A percentile compares a stretch with the other conserved stretches of the same genome.
phyloP scores from a whole-genome alignment of 257 asterid genomes.

The Solanum neorickii region DNA sequence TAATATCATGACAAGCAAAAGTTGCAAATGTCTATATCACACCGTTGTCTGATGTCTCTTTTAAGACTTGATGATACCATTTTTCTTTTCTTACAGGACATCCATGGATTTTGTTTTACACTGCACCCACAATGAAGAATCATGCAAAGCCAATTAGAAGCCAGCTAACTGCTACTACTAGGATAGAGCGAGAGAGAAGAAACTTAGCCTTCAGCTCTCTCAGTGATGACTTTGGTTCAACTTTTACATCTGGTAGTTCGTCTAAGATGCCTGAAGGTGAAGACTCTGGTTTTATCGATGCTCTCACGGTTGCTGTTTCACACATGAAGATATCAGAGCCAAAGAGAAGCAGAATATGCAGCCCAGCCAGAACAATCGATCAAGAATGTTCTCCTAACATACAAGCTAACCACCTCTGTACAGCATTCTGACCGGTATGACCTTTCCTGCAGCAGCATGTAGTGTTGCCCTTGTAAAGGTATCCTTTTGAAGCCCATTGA shows the following conservation, averaged over 20 bases:
- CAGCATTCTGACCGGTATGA: conserved; percentile 50
- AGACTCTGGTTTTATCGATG: conserved; percentile 45
- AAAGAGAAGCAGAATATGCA: conserved; percentile 67
- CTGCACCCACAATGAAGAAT: conserved; percentile 21
- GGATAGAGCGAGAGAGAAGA: conserved; percentile 52
- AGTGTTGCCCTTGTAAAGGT: neutral
- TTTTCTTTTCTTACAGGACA: conserved; percentile 35
- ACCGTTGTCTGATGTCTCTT: neutral
- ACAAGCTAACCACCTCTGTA: conserved; percentile 58
- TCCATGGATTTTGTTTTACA: conserved; percentile 44
- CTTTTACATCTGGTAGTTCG: conserved; percentile 13
- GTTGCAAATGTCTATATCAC: neutral
- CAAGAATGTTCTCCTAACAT: conserved; percentile 64
- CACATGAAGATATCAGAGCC: conserved; percentile 66
- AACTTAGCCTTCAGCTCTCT: conserved; percentile 19
- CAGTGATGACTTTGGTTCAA: conserved; percentile 38
- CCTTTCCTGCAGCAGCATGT: conserved; percentile 13
- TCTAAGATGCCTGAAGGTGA: conserved; percentile 24
- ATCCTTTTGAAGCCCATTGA: neutral
- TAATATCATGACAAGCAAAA: neutral
- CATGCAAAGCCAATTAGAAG: conserved; percentile 24
- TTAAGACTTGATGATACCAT: neutral
- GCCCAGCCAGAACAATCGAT: conserved; percentile 37
- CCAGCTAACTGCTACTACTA: conserved; percentile 20
- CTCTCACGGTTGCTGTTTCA: conserved; percentile 59